Evolutionary conservation across 2,329 filamentous ascomycete genomes (phyloP).

Genomic region (Gnomoniopsis smithogilvyi): DNA sequence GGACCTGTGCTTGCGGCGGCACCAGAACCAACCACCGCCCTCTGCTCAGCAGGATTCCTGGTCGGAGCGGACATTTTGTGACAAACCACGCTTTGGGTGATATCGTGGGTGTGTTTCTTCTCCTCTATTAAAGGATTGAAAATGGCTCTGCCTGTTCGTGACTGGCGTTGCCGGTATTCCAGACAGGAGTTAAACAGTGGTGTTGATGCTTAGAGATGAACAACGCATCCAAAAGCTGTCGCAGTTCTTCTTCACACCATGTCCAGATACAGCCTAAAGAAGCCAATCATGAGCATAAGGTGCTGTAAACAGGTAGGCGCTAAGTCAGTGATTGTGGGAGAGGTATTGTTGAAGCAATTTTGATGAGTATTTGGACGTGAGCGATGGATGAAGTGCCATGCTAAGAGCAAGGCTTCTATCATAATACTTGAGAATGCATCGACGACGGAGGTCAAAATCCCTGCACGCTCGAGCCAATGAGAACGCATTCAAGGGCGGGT

Average conservation of each 20-base stretch:
- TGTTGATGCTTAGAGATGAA: background rate
- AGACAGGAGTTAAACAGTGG: background rate
- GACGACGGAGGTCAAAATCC: slow-evolving; percentile 1
- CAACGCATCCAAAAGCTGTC: background rate
- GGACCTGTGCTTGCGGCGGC: slow-evolving; percentile 29
- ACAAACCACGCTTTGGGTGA: background rate
- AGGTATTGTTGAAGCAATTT: no score
- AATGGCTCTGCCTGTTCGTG: no score
- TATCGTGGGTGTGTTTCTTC: background rate
- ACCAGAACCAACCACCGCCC: background rate
- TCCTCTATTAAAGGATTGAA: background rate
- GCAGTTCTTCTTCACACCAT: background rate
- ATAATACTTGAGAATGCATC: background rate
- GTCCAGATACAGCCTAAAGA: background rate
- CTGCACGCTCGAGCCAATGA: background rate
- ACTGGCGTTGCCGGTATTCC: background rate
- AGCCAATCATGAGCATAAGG: no score
- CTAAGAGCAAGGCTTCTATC: background rate
- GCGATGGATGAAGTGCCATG: background rate
- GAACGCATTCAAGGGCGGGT: background rate
- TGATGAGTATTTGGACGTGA: background rate
- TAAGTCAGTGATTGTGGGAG: background rate
- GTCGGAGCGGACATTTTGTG: slow-evolving; percentile 11
- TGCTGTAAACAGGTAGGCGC: no score
- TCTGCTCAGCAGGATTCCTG: slow-evolving; percentile 1